These are phyloP conservation scores for Trichoderma reesei DNA, from an alignment of 495 filamentous ascomycete species.

Conservation along the genomic window DNA sequence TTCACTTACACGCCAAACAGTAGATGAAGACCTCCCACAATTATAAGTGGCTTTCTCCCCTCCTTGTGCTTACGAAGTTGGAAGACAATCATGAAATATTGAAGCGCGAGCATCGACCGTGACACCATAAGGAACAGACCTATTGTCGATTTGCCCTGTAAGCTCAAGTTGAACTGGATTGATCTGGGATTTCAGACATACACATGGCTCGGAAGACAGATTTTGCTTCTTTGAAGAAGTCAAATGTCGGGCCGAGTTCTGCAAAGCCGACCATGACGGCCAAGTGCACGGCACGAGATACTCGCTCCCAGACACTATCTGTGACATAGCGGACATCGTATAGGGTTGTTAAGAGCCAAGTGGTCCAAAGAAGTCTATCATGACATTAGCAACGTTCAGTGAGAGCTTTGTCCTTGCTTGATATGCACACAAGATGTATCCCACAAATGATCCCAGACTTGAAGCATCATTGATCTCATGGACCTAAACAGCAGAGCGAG, in stretches of 20 bases:
- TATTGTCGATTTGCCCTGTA: no score
- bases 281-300: background rate
- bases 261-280: conserved; percentile 11
- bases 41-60: no score
- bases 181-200: background rate
- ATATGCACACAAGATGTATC: conserved; percentile 6
- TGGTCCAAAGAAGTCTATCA: conserved; percentile 9
- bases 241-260: conserved; percentile 8
- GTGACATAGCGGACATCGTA: conserved; percentile 3
- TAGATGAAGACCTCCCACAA: no score
- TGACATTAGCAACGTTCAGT: background rate
- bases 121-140: no score
- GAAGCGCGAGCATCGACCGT: no score
- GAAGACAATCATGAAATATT: no score
- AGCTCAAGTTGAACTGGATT: no score
- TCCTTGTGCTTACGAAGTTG: no score
- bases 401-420: background rate
- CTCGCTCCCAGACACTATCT: conserved; percentile 4
- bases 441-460: conserved; percentile 2
- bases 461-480: conserved; percentile 5
- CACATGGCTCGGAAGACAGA: conserved; percentile 7
- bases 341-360: conserved; percentile 9
- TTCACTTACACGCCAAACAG: no score
- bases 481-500: background rate
- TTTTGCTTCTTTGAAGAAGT: conserved; percentile 3